Evolutionary conservation across 148 eudicot species (phyloP), one percentile per base, ranked within the genome.

Genomic region (Persicaria tinctoria): DNA sequence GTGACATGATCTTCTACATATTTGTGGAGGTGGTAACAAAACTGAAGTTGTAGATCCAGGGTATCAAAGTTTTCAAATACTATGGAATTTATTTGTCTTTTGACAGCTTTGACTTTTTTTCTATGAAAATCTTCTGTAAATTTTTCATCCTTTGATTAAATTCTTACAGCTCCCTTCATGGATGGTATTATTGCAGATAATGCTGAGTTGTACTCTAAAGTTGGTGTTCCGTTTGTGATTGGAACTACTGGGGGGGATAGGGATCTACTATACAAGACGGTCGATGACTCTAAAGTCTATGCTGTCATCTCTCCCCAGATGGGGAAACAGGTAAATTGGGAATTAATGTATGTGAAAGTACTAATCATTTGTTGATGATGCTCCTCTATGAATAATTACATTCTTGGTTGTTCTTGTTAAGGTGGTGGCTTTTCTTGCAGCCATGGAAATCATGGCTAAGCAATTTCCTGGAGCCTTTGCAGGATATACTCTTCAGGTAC

Each of bases 161-260:
- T 32, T 32, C 41, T 32, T 32, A 32, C 41, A 32, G 6, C 41
- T 3, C 14, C 18, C 1, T 10, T 32, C 60, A 73, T 5, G 51
- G 54, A 9, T 49, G 75, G 38, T 62, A 59, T 44, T 68, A 76
- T 3, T 80, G 81, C 86, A 93, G 98, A 86, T 46, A 93, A 93
- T 78, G 97, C 95, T 44, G 95, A 89, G 68, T 50, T 93, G 78
- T 93, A 93, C 78, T 85, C 88, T 89, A 93, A 88, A 85, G 83
- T 89, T 54, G 98, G 98, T 57, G 95, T 93, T 62, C 97, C 98
- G 13, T 93, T 93, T 89, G 98, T 93, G 41, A 89, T 93, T 86
- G 98, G 97, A 79, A 93, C 98, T 72, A 93, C 98, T 78, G 98
- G 98, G 70, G 98, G 98, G 76, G 95, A 93, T 76, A 87, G 98